Evolutionary conservation across 805 yeast genomes (phyloP), one percentile per base, ranked within the genome.

Genomic region (Candida hungchunana): DNA sequence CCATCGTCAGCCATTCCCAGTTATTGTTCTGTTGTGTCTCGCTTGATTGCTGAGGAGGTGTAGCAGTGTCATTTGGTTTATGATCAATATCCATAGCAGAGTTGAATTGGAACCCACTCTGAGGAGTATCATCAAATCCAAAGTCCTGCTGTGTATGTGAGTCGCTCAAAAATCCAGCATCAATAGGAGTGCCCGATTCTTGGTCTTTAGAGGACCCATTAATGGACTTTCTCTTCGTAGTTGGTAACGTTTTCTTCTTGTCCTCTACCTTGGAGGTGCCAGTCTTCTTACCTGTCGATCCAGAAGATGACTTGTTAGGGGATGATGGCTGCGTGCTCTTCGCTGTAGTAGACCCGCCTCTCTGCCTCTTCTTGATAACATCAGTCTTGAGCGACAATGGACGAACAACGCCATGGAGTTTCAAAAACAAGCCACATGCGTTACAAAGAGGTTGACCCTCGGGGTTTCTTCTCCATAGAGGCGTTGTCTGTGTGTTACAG

Each of bases 401-500:
- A 39, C 97, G 69, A 43, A 86, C 94, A 4, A 87, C 90, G n/a
- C 97, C 97, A 53, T 90, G 97, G 17, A 90, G 66, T 59, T 90
- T 90, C 53, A 85, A 71, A 51, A 90, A 90, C 42, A 90, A 66
- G 0, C 97, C 98, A 65, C 98, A 90, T 0, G 98, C 97, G 59
- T 90, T 90, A 63, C 97, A 90, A 40, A 90, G 65, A 0, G 96
- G 94, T 52, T 85, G 82, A 2, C 97, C 97, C 40, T 84, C 85
- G 0, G 95, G 88, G 50, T 87, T 86, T 32, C 97, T 70, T 49
- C 98, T 69, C 98, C 98, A 90, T 13, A 90, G 60, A 1, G 98
- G 98, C 0, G 98, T 90, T 13, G 94, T 88, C 44, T 73, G 77
- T 0, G 98, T 90, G 52, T 82, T 80, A 60, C 98, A 90, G 61